A percentile compares a stretch with the other conserved stretches of the same genome.
Conservation (phyloP, 441 rosid genomes). For the Raphanus hybrid region DNA sequence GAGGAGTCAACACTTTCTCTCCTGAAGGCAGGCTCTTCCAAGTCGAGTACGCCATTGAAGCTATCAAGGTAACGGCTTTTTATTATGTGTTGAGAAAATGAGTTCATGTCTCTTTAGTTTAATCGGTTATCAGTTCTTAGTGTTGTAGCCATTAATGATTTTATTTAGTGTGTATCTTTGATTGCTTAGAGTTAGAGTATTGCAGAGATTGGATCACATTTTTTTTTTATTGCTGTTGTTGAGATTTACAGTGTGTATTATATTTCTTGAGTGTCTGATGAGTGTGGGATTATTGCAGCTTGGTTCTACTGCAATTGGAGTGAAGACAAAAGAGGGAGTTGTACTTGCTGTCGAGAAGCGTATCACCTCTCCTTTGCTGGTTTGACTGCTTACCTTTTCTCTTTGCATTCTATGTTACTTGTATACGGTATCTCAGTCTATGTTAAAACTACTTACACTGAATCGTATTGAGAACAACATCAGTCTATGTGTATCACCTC, state of each 20-base stretch:
- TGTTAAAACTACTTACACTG: not conserved
- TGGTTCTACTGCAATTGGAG: conserved; percentile 97
- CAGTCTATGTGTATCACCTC: not conserved
- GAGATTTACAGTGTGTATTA: not conserved
- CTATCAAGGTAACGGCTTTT: conserved; percentile 73
- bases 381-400: conserved; percentile 30
- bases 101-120: not conserved
- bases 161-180: not conserved
- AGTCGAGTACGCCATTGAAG: conserved; percentile 98
- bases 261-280: conserved; percentile 10
- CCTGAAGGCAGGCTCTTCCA: conserved; percentile 97
- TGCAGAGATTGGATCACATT: not conserved
- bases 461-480: not conserved
- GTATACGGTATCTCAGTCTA: not conserved
- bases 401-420: not conserved
- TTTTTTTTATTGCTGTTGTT: not conserved
- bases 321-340: conserved; percentile 96
- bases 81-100: not conserved
- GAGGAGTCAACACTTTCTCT: conserved; percentile 99
- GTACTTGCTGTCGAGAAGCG: conserved; percentile 99
- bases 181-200: not conserved
- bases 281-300: conserved; percentile 53
- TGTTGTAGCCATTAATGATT: too few relatives aligned
- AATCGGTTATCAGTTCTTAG: not conserved
- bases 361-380: conserved; percentile 93